Conservation (phyloP, 78 protist species). For the Speleostelium caveatum region DNA sequence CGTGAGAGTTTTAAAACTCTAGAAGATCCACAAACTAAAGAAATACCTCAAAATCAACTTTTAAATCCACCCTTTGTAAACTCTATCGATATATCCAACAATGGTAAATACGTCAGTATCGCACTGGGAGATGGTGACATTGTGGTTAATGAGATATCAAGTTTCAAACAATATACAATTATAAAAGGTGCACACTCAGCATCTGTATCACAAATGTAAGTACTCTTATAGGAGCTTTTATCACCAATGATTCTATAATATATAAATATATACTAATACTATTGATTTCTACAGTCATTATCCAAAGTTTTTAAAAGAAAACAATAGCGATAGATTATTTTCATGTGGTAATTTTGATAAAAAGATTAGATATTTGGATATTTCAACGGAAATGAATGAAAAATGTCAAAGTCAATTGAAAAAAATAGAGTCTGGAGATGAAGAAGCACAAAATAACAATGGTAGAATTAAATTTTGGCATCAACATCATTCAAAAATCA, state of each 20-base stretch:
- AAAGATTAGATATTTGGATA: slow-evolving; percentile 34
- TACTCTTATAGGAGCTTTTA: not conserved
- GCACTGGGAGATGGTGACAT: slow-evolving; percentile 53
- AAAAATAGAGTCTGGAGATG: no score
- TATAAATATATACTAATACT: not conserved
- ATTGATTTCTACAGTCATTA: not conserved
- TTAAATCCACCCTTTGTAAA: slow-evolving; percentile 79
- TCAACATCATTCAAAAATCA: slow-evolving; percentile 10
- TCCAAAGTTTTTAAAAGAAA: slow-evolving; percentile 22
- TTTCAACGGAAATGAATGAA: slow-evolving; percentile 14
- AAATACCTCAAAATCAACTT: slow-evolving; percentile 62
- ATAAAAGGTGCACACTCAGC: slow-evolving; percentile 20
- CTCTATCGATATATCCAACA: slow-evolving; percentile 32
- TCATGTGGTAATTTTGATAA: slow-evolving; percentile 41
- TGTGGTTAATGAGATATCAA: slow-evolving; percentile 27
- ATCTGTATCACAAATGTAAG: slow-evolving; percentile 38
- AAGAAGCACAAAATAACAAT: not conserved
- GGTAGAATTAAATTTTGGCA: slow-evolving; percentile 20
- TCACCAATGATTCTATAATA: not conserved
- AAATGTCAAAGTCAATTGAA: not conserved
- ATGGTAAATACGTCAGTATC: slow-evolving; percentile 35
- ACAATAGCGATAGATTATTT: slow-evolving; percentile 6
- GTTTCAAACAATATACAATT: slow-evolving; percentile 11
- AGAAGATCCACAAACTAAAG: not conserved
- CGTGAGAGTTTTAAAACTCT: slow-evolving; percentile 22